These are phyloP conservation scores for Cercophora samala DNA, from an alignment of 495 filamentous ascomycete genomes.

Conservation along the genomic window DNA sequence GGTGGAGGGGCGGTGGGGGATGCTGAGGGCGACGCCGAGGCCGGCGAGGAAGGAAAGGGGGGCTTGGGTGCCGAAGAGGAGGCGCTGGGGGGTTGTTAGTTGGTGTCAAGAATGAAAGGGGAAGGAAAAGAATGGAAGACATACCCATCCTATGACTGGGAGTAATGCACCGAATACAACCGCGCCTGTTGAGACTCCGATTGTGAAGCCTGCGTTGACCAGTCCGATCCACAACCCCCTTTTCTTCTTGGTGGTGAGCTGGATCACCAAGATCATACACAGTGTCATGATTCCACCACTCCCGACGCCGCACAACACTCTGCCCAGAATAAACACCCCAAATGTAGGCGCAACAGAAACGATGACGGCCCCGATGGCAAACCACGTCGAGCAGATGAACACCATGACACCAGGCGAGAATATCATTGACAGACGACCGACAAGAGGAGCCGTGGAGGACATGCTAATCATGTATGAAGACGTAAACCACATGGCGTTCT, in stretches of 20 bases:
- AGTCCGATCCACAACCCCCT: conserved; percentile 69
- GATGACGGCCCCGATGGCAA: conserved; percentile 60
- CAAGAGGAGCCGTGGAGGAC: conserved; percentile 62
- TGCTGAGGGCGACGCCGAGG: conserved; percentile 55
- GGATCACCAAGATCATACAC: conserved; percentile 64
- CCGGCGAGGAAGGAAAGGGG: conserved; percentile 57
- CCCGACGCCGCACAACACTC: conserved; percentile 62
- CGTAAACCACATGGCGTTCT: conserved; percentile 70
- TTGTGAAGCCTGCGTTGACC: conserved; percentile 58
- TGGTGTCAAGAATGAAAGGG: too few relatives aligned
- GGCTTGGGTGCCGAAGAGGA: conserved; percentile 65
- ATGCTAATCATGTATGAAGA: conserved; percentile 68
- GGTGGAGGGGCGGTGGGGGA: conserved; percentile 55
- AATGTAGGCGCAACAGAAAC: conserved; percentile 57
- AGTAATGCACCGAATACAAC: conserved; percentile 64
- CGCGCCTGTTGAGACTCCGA: conserved; percentile 67
- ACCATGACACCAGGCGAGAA: conserved; percentile 63
- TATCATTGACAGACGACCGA: conserved; percentile 62
- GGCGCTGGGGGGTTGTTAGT: conserved; percentile 44
- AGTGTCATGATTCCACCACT: conserved; percentile 65
- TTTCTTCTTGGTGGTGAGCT: conserved; percentile 59
- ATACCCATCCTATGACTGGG: conserved; percentile 64
- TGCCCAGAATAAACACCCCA: conserved; percentile 60
- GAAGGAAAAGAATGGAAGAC: too few relatives aligned
- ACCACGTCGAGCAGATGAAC: conserved; percentile 51